A percentile compares a stretch with the other conserved stretches of the same genome.
These are phyloP conservation scores for Filosporella fistucella DNA, from an alignment of 495 filamentous ascomycete species.

Conservation along the genomic window DNA sequence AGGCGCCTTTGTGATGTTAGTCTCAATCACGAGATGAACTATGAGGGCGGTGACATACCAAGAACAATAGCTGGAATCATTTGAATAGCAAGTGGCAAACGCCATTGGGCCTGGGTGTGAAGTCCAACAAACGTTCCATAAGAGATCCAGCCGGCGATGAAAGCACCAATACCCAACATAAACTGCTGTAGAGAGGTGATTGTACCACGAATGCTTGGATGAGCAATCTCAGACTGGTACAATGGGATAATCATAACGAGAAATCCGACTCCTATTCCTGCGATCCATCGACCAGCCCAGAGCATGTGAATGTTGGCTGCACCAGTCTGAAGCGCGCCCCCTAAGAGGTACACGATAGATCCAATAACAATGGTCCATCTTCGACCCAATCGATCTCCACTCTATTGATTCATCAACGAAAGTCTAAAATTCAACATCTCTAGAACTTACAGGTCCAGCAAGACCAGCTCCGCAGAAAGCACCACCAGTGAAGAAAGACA, in stretches of 20 bases:
- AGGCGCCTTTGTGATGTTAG: background rate
- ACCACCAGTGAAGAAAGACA: conserved; percentile 65
- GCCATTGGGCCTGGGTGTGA: conserved; percentile 44
- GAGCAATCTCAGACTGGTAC: conserved; percentile 44
- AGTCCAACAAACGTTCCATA: conserved; percentile 34
- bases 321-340: conserved; percentile 35
- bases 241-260: conserved; percentile 49
- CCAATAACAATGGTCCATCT: conserved; percentile 33
- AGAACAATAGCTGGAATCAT: conserved; percentile 53
- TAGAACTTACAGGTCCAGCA: conserved; percentile 35
- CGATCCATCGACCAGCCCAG: conserved; percentile 39
- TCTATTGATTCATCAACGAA: conserved; percentile 37
- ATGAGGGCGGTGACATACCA: conserved; percentile 17
- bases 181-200: conserved; percentile 54
- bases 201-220: conserved; percentile 48
- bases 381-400: conserved; percentile 27
- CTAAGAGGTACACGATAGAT: conserved; percentile 32
- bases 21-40: background rate
- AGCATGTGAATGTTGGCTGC: conserved; percentile 31
- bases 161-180: conserved; percentile 54
- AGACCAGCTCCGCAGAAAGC: conserved; percentile 50
- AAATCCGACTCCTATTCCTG: conserved; percentile 51
- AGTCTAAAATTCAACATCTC: too few relatives aligned
- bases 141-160: conserved; percentile 39
- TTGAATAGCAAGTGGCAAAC: conserved; percentile 52